A percentile compares a stretch with the other conserved stretches of the same genome.
Evolutionary conservation across 345 rosid genomes (phyloP).

Genomic region (Kernera saxatilis): DNA sequence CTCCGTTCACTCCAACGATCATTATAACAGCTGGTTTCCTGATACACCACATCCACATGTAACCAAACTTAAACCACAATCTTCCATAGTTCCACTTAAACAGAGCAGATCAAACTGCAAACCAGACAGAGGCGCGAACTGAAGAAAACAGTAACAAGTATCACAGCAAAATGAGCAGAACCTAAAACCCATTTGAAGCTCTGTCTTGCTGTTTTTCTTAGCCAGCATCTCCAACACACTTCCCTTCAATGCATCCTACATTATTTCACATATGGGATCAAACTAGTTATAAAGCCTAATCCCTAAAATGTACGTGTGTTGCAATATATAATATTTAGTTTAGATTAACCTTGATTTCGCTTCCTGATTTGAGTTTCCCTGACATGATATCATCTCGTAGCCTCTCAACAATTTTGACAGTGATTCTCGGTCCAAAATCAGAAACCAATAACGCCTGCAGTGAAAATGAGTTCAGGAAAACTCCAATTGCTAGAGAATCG

Average conservation of each 20-base stretch:
- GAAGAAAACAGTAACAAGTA: neutral
- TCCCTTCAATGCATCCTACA: conserved; percentile 80
- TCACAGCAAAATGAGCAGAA: conserved; percentile 9
- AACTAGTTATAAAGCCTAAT: neutral
- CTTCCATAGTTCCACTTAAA: neutral
- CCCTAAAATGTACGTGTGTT: neutral
- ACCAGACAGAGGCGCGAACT: neutral
- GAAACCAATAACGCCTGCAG: conserved; percentile 75
- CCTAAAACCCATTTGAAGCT: conserved; percentile 91
- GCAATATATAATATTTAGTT: neutral
- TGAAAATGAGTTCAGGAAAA: neutral
- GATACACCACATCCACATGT: conserved; percentile 8
- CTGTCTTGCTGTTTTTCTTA: conserved; percentile 63
- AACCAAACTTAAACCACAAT: conserved; percentile 7
- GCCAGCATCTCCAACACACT: conserved; percentile 65
- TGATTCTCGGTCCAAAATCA: conserved; percentile 92
- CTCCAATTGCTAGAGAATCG: neutral
- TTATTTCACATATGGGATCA: neutral
- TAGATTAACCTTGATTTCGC: conserved; percentile 68
- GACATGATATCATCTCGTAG: conserved; percentile 69
- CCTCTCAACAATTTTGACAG: conserved; percentile 83
- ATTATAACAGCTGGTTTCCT: conserved; percentile 92
- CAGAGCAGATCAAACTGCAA: neutral
- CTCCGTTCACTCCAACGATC: conserved; percentile 92
- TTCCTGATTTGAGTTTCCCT: conserved; percentile 87